Percentiles rank a stretch among this genome's conserved stretches.
Evolutionary conservation across 2,329 filamentous ascomycete species (phyloP).

Genomic region (Aotearoamyces nothofagi): DNA sequence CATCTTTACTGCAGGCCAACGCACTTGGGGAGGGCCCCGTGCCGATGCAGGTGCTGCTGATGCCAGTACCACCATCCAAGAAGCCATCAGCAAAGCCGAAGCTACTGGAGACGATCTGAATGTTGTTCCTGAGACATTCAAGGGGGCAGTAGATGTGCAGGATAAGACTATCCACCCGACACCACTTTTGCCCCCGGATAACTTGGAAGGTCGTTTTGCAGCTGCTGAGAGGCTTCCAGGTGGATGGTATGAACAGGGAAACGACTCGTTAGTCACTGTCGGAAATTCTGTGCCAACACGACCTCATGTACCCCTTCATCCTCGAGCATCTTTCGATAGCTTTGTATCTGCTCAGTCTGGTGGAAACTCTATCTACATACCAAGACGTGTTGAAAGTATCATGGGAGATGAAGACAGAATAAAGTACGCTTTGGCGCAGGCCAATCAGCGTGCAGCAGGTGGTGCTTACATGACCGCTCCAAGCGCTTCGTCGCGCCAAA

Average conservation of each 20-base stretch:
- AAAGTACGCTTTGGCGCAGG: conserved; percentile 58
- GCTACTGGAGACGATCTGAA: conserved; percentile 77
- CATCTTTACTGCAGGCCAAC: conserved; percentile 84
- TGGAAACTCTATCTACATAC: conserved; percentile 46
- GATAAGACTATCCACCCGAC: conserved; percentile 28
- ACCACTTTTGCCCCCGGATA: conserved; percentile 55
- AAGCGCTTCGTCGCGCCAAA: conserved; percentile 23
- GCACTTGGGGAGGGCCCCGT: conserved; percentile 89
- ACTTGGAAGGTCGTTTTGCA: conserved; percentile 66
- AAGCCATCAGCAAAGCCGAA: conserved; percentile 73
- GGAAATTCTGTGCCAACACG: conserved; percentile 22
- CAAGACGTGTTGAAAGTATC: conserved; percentile 45
- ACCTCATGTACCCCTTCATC: conserved; percentile 29
- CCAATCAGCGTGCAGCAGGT: conserved; percentile 26
- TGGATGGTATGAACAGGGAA: conserved; percentile 54
- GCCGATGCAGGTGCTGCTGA: conserved; percentile 78
- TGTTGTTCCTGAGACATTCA: conserved; percentile 76
- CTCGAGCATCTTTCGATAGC: conserved; percentile 52
- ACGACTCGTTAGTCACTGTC: conserved; percentile 50
- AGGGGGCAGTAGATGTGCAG: conserved; percentile 37
- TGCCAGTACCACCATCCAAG: conserved; percentile 56
- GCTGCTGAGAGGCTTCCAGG: conserved; percentile 51
- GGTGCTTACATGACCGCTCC: conserved; percentile 24
- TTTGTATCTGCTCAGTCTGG: conserved; percentile 40
- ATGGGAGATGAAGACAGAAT: conserved; percentile 65